Evolutionary conservation across 768 basidiomycete genomes (phyloP).

Genomic region (Mycena belliarum): DNA sequence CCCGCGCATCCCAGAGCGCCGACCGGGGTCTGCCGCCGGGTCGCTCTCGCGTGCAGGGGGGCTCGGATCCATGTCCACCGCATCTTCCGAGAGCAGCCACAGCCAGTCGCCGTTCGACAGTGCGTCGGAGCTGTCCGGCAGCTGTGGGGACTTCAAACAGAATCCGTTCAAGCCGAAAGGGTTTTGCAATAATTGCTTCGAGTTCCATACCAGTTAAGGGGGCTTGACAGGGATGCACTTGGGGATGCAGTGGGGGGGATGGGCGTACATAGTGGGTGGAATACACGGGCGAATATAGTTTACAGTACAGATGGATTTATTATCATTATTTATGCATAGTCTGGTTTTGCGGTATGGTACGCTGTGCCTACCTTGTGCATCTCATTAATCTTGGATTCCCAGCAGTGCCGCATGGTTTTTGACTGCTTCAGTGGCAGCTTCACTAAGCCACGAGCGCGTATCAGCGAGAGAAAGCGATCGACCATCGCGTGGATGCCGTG

Average conservation of each 20-base stretch:
- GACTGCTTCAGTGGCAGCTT: too few species aligned
- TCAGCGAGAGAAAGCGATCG: not conserved
- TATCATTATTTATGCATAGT: not conserved
- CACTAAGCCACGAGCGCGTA: too few species aligned
- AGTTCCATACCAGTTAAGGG: too few species aligned
- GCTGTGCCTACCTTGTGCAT: too few species aligned
- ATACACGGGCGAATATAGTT: not conserved
- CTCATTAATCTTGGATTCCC: too few species aligned
- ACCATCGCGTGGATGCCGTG: conserved; percentile 5
- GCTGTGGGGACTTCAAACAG: conserved; percentile 61
- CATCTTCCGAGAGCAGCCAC: conserved; percentile 38
- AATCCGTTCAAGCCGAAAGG: conserved; percentile 67
- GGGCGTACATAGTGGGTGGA: too few species aligned
- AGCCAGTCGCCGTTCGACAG: conserved; percentile 61
- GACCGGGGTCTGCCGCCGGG: conserved; percentile 26
- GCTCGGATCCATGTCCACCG: conserved; percentile 24
- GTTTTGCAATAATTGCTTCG: conserved; percentile 67
- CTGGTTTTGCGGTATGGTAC: too few species aligned
- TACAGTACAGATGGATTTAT: not conserved
- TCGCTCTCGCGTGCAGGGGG: conserved; percentile 23
- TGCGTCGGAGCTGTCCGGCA: conserved; percentile 46
- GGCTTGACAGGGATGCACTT: too few species aligned
- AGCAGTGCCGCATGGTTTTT: too few species aligned
- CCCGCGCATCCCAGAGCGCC: conserved; percentile 52
- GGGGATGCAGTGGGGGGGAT: too few species aligned